Base-by-base conservation (phyloP, 2,329 filamentous ascomycete genomes). In the Fusarium abutilonis region DNA sequence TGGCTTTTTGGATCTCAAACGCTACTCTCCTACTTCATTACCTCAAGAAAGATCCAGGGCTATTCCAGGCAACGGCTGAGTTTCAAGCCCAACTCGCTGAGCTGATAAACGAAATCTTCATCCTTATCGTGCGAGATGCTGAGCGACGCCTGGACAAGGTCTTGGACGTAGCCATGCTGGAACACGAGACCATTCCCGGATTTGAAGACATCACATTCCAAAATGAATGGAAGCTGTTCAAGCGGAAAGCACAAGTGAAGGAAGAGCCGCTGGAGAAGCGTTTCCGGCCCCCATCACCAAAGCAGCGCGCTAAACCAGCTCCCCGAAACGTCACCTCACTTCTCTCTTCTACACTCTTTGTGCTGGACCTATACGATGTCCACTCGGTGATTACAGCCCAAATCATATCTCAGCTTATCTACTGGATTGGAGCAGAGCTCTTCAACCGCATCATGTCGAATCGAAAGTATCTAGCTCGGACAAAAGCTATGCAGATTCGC, bases 381-480 rank as follows among this genome's bases (percentile, higher is more conserved):
- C 95, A 99, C 78, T 97, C 95, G 0, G 93, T 99, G 65, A 98
- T 99, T 72, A 93, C 88, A 14, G 85, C 93, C 2, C 95, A 99
- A 73, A 92, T 98, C 55, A 80, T 97, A 23, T 91, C 93, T 4
- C 95, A 99, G 72, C 83, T 99, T 2, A 83, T 98, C 40, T 99
- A 97, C 78, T 99, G 95, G 95, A 84, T 99, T 14, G 91, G 93
- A 7, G 92, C 94, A 0, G 95, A 99, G 77, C 86, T 98, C 9
- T 99, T 99, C 80, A 99, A 99, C 76, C 90, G 94, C 56, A 91
- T 99, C 75, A 97, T 99, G 91, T 94, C 91, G 28, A 97, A 96
- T 72, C 87, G 92, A 64, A 93, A 94, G 74, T 99, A 97, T 72
- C 83, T 99, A 9, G 94, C 95, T 6, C 86, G 95, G 49, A 99